A percentile compares a stretch with the other conserved stretches of the same genome.
phyloP scores from a whole-genome alignment of 2,329 filamentous ascomycete species.

The Colletotrichum sp. region DNA sequence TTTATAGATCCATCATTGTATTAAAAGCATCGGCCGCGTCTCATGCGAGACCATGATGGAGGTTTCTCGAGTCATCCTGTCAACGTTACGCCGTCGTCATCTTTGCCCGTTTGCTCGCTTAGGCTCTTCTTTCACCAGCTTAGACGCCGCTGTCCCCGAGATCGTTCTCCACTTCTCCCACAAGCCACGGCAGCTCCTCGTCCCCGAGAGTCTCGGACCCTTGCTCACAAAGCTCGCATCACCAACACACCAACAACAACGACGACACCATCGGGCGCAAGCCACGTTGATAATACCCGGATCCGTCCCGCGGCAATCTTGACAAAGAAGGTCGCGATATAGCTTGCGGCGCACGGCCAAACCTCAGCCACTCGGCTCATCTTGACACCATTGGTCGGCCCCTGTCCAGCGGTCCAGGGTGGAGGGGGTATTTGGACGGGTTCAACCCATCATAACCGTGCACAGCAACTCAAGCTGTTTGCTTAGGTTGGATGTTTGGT shows the following conservation, averaged over 20 bases:
- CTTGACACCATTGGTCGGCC: not conserved
- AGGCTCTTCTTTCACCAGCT: not conserved
- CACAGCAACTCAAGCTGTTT: not conserved
- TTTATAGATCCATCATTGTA: not conserved
- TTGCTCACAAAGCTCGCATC: not conserved
- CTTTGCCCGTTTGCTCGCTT: not conserved
- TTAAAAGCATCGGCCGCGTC: not conserved
- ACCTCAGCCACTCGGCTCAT: not conserved
- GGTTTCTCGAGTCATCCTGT: not conserved
- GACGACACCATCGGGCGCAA: not conserved
- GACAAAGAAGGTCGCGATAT: not conserved
- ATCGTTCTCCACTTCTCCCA: not conserved
- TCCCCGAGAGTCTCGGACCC: not conserved
- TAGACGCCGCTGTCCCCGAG: not conserved
- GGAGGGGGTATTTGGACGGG: not conserved
- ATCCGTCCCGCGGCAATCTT: not conserved
- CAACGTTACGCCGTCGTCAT: not conserved
- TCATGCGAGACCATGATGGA: not conserved
- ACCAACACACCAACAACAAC: not conserved
- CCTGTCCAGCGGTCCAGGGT: not conserved
- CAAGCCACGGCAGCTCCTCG: not conserved
- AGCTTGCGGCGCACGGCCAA: not conserved
- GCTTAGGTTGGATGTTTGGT: not conserved
- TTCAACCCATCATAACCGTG: conserved; percentile 8
- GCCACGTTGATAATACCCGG: not conserved